Evolutionary conservation across 202 grass and related monocot genomes (phyloP).

Genomic region (Schoenoplectus tabernaemontani): DNA sequence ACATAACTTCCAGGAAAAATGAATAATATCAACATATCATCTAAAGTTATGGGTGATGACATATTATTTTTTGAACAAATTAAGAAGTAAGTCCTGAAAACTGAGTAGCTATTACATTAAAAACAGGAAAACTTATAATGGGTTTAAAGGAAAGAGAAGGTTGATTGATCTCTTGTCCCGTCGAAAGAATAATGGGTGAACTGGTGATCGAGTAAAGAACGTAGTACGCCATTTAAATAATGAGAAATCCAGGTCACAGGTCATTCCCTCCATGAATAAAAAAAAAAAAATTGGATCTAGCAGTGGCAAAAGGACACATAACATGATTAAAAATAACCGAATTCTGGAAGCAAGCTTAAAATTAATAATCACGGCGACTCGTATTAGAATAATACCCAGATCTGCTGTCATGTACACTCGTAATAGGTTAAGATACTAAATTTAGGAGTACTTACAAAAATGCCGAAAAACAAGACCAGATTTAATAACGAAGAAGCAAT

Average conservation of each 20-base stretch:
- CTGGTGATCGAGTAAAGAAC: not conserved
- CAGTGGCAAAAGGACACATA: not conserved
- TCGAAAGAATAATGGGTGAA: not conserved
- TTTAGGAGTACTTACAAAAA: not conserved
- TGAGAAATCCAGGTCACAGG: not conserved
- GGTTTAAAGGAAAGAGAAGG: not conserved
- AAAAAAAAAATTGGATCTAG: conserved; percentile 10
- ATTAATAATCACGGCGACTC: not conserved
- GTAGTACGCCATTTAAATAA: not conserved
- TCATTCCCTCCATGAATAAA: not conserved
- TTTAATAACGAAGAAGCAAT: not conserved
- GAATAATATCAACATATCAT: not conserved
- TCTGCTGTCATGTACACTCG: conserved; percentile 4
- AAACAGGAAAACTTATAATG: not conserved
- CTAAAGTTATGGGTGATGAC: not conserved
- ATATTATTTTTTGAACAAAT: not conserved
- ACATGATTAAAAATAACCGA: conserved; percentile 3
- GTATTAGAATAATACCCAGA: conserved; percentile 18
- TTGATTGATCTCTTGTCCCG: not conserved
- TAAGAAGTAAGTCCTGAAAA: not conserved
- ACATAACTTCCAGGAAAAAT: not conserved
- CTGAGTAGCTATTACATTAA: not conserved
- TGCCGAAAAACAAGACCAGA: not conserved
- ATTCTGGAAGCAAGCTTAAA: not conserved
- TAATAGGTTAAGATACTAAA: conserved; percentile 1